Evolutionary conservation across 805 yeast species (phyloP).

Genomic region (Candida chilensis): DNA sequence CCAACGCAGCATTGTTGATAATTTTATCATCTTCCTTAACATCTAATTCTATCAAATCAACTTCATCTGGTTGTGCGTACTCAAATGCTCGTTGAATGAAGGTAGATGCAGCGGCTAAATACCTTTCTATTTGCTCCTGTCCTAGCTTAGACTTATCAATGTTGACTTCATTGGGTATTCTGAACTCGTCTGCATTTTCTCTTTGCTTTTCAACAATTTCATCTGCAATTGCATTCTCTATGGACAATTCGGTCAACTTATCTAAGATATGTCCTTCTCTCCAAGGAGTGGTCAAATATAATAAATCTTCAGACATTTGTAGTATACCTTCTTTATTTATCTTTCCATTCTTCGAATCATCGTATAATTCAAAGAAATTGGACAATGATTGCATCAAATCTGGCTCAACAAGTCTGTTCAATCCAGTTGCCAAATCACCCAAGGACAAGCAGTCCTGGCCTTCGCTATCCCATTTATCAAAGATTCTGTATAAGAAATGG

Average conservation of each 20-base stretch:
- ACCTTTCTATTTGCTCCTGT: constrained; percentile 65
- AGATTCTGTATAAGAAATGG: constrained; percentile 55
- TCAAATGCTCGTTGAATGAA: constrained; percentile 86
- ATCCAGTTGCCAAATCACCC: constrained; percentile 62
- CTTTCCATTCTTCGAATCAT: constrained; percentile 44
- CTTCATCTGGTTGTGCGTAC: constrained; percentile 67
- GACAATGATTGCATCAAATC: constrained; percentile 77
- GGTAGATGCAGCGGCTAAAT: constrained; percentile 77
- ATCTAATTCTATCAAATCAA: constrained; percentile 1
- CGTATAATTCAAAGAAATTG: constrained; percentile 73
- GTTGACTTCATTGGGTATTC: constrained; percentile 48
- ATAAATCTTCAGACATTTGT: constrained; percentile 78
- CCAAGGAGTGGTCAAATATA: constrained; percentile 80
- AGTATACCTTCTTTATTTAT: constrained; percentile 75
- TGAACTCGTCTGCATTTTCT: constrained; percentile 22
- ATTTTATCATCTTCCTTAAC: constrained; percentile 17
- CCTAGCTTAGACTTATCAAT: constrained; percentile 57
- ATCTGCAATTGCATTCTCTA: constrained; percentile 63
- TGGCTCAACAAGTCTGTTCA: constrained; percentile 56
- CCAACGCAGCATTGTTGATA: constrained; percentile 71
- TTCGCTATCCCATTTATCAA: constrained; percentile 61
- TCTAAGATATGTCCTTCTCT: constrained; percentile 66
- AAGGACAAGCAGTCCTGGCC: constrained; percentile 48
- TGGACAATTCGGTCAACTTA: constrained; percentile 46
- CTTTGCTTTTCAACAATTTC: constrained; percentile 35